Conservation (phyloP, 169 alveolate species). For the Eimeria acervulina region DNA sequence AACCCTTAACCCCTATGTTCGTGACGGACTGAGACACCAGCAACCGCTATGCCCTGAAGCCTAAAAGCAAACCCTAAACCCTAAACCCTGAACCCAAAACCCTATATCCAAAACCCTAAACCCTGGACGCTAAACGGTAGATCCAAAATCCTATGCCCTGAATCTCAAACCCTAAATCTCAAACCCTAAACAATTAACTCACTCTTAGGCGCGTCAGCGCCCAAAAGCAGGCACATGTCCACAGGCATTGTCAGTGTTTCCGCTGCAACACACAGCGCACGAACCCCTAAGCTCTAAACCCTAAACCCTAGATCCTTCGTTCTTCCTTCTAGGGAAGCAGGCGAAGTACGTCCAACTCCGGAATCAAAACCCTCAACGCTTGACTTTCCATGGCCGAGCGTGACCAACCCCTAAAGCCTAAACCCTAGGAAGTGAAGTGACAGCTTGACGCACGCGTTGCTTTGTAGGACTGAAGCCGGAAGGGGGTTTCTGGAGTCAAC, state of each 20-base stretch:
- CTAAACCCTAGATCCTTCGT: background rate
- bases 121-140: too few species aligned
- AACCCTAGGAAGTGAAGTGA: background rate
- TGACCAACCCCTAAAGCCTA: background rate
- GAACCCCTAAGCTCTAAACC: background rate
- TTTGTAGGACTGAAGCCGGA: conserved; percentile 22
- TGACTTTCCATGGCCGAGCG: background rate
- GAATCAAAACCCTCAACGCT: background rate
- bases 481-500: conserved; percentile 13
- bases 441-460: conserved; percentile 35
- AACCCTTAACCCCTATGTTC: background rate
- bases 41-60: background rate
- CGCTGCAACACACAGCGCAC: conserved; percentile 16
- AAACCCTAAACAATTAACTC: background rate
- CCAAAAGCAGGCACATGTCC: conserved; percentile 58
- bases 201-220: conserved; percentile 50
- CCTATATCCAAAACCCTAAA: too few species aligned
- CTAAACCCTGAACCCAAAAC: background rate
- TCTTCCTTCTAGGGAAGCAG: background rate
- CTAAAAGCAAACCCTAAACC: background rate
- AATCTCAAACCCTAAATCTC: background rate
- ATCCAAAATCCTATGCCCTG: too few species aligned
- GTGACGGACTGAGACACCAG: too few species aligned
- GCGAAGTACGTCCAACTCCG: background rate
- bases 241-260: conserved; percentile 24